Percentiles rank a stretch among this genome's conserved stretches.
These are phyloP conservation scores for Sugiyamaella paludigena DNA, from an alignment of 1,139 yeast species.

Conservation along the genomic window DNA sequence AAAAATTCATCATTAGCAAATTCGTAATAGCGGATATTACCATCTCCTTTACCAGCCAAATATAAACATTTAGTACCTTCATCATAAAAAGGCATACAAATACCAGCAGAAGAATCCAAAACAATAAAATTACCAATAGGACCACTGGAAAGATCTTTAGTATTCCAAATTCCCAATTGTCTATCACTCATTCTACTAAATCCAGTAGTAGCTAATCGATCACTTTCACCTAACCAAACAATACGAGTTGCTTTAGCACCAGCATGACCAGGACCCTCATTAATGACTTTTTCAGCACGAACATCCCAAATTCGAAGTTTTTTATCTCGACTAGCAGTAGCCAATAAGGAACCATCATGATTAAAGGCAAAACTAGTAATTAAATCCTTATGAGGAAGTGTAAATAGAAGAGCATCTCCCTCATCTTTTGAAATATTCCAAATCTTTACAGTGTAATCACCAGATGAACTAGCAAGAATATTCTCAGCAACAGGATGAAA, in stretches of 20 bases:
- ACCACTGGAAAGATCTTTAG: conserved; percentile 67
- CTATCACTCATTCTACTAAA: conserved; percentile 91
- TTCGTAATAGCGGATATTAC: conserved; percentile 91
- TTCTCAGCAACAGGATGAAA: conserved; percentile 88
- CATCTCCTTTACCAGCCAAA: conserved; percentile 97
- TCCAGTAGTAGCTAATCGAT: conserved; percentile 91
- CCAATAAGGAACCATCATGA: conserved; percentile 80
- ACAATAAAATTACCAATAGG: conserved; percentile 85
- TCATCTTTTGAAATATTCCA: conserved; percentile 85
- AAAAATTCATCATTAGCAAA: conserved; percentile 70
- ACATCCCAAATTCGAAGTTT: conserved; percentile 89
- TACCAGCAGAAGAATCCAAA: conserved; percentile 89
- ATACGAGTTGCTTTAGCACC: conserved; percentile 92
- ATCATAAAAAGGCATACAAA: conserved; percentile 86
- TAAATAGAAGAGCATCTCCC: conserved; percentile 60
- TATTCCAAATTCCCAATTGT: conserved; percentile 92
- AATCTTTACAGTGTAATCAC: conserved; percentile 84
- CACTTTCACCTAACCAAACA: conserved; percentile 83
- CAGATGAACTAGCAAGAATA: conserved; percentile 83
- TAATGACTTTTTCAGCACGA: conserved; percentile 64
- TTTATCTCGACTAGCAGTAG: conserved; percentile 92
- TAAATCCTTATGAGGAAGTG: conserved; percentile 82
- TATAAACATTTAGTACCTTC: conserved; percentile 75
- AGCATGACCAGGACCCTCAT: conserved; percentile 86
- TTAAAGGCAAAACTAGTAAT: conserved; percentile 90